Evolutionary conservation across 495 filamentous ascomycete genomes (phyloP).

Genomic region (Entonaema liquescens): DNA sequence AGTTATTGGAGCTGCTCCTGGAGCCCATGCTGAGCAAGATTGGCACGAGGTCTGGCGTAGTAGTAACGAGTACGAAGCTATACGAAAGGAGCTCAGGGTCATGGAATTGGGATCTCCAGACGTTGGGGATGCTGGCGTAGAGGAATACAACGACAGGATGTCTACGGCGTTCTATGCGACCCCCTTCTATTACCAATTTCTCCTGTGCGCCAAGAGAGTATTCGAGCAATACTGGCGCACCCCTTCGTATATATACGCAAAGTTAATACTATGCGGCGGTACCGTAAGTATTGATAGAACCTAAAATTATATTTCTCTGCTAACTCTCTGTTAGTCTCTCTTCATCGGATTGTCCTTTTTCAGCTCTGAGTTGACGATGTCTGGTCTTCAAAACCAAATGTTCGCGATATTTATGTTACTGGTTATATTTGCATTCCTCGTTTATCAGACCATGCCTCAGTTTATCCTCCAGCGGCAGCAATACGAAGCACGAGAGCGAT

Average conservation of each 20-base stretch:
- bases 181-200: slow-evolving; percentile 63
- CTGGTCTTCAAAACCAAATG: slow-evolving; percentile 87
- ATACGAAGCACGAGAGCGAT: slow-evolving; percentile 86
- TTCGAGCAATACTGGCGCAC: slow-evolving; percentile 92
- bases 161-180: slow-evolving; percentile 55
- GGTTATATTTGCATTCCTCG: slow-evolving; percentile 75
- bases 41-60: slow-evolving; percentile 83
- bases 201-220: slow-evolving; percentile 65
- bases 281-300: slow-evolving; percentile 46
- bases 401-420: slow-evolving; percentile 85
- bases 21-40: slow-evolving; percentile 73
- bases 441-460: slow-evolving; percentile 84
- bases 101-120: slow-evolving; percentile 57
- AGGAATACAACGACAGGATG: slow-evolving; percentile 47
- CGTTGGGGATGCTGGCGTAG: slow-evolving; percentile 34
- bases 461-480: slow-evolving; percentile 78
- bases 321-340: too few relatives aligned
- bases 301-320: too few relatives aligned
- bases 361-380: slow-evolving; percentile 69
- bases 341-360: slow-evolving; percentile 92
- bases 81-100: slow-evolving; percentile 73
- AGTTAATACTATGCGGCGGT: slow-evolving; percentile 64
- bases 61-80: slow-evolving; percentile 70
- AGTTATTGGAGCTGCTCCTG: slow-evolving; percentile 87
- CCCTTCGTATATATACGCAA: slow-evolving; percentile 83